Conservation (phyloP, 345 rosid genomes). For the Melaleuca alternifolia region DNA sequence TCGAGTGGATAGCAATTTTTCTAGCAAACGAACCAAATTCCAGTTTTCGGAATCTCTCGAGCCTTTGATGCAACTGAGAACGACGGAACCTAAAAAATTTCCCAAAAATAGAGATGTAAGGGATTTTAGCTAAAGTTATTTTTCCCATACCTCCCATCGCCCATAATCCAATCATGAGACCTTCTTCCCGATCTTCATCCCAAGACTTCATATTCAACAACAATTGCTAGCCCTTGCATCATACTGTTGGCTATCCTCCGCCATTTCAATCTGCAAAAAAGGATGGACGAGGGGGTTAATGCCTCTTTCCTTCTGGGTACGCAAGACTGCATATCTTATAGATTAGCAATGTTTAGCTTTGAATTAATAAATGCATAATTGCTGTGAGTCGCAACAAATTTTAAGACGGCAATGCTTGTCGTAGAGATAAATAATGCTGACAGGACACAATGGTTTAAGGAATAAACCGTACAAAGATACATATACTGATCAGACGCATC, state of each 20-base stretch:
- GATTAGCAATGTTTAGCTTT: not conserved
- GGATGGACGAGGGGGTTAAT: not conserved
- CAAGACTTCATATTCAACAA: not conserved
- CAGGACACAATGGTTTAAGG: not conserved
- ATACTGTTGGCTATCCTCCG: not conserved
- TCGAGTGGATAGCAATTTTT: not conserved
- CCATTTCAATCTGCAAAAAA: not conserved
- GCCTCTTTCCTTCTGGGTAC: not conserved
- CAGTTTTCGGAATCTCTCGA: not conserved
- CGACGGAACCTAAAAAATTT: not conserved
- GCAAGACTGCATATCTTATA: not conserved
- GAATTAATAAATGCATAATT: not conserved
- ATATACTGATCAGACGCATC: not conserved
- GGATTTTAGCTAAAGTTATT: not conserved
- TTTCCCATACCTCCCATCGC: not conserved
- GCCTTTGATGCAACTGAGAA: not conserved
- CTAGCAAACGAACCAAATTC: not conserved
- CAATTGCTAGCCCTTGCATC: not conserved
- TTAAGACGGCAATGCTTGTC: not conserved
- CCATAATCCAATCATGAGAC: not conserved
- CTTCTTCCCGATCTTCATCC: not conserved
- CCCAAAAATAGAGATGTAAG: not conserved
- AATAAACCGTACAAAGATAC: not conserved
- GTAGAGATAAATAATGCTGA: not conserved
- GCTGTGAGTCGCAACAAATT: not conserved